These are phyloP conservation scores for Paratinospora sagittata DNA, from an alignment of 164 flowering plant genomes.

Conservation along the genomic window DNA sequence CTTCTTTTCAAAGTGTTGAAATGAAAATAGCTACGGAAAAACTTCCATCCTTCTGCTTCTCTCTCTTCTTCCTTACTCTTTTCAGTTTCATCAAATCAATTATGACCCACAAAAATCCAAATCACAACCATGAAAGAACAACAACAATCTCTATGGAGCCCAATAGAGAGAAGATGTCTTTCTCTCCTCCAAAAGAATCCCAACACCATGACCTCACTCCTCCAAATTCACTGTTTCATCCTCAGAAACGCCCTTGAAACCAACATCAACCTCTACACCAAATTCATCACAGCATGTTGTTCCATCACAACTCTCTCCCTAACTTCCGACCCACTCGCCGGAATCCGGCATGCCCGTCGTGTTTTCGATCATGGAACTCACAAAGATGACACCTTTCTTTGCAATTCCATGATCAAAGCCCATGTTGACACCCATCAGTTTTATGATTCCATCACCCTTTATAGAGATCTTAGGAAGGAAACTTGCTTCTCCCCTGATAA, in stretches of 20 bases:
- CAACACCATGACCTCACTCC: slow-evolving; percentile 29
- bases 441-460: slow-evolving; percentile 39
- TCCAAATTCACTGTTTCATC: slow-evolving; percentile 74
- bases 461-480: slow-evolving; percentile 33
- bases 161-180: slow-evolving; percentile 51
- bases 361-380: slow-evolving; percentile 45
- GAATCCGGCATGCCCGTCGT: slow-evolving; percentile 47
- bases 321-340: slow-evolving; percentile 18
- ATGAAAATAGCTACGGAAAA: too few relatives aligned
- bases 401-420: slow-evolving; percentile 67
- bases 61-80: neutral
- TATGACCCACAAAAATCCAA: neutral
- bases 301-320: slow-evolving; percentile 14
- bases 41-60: too few relatives aligned
- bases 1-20: too few relatives aligned
- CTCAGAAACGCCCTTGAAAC: slow-evolving; percentile 45
- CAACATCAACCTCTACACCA: slow-evolving; percentile 57
- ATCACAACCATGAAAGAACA: slow-evolving; percentile 5
- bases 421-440: slow-evolving; percentile 37
- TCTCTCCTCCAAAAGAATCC: slow-evolving; percentile 44
- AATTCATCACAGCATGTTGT: slow-evolving; percentile 46
- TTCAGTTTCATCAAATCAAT: neutral
- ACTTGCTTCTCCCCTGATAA: slow-evolving; percentile 41
- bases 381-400: slow-evolving; percentile 45
- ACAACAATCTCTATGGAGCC: slow-evolving; percentile 37